These are phyloP conservation scores for Agaricus blazei DNA, from an alignment of 768 basidiomycete species.

Conservation along the genomic window DNA sequence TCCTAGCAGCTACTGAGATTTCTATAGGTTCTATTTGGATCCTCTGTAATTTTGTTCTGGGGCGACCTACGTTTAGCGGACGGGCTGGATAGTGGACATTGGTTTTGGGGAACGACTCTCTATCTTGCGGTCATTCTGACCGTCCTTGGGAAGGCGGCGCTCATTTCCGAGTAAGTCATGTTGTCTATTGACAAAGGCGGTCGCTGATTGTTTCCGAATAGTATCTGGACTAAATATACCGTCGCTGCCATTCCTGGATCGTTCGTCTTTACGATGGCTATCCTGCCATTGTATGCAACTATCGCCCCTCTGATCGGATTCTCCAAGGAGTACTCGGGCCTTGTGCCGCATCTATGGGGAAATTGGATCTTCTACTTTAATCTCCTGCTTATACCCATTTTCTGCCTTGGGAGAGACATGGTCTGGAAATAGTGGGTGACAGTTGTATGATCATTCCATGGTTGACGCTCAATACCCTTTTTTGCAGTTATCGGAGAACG, in stretches of 20 bases:
- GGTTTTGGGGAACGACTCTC: constrained; percentile 98
- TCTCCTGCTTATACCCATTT: constrained; percentile 74
- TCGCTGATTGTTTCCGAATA: constrained; percentile 24
- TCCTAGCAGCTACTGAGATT: background rate
- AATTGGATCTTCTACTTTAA: constrained; percentile 87
- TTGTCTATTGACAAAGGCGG: background rate
- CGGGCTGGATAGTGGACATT: constrained; percentile 88
- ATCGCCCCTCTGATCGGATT: constrained; percentile 85
- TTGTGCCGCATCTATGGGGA: constrained; percentile 88
- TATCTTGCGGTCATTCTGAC: constrained; percentile 92
- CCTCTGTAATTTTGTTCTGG: constrained; percentile 90
- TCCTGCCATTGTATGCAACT: constrained; percentile 85
- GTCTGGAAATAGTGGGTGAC: constrained; percentile 92
- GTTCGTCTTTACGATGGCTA: constrained; percentile 93
- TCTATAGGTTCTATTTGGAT: constrained; percentile 74
- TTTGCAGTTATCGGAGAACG: constrained; percentile 78
- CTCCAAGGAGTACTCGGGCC: constrained; percentile 84
- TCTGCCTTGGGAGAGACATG: constrained; percentile 86
- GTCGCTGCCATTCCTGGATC: constrained; percentile 98
- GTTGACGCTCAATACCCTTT: constrained; percentile 8
- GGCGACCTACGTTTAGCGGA: constrained; percentile 79
- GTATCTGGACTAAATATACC: constrained; percentile 99
- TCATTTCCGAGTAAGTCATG: constrained; percentile 90
- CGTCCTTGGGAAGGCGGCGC: constrained; percentile 93
- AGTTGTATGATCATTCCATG: constrained; percentile 1